These are phyloP conservation scores for Sclerotinia glacialis DNA, from an alignment of 2,329 filamentous ascomycete genomes.

Conservation along the genomic window DNA sequence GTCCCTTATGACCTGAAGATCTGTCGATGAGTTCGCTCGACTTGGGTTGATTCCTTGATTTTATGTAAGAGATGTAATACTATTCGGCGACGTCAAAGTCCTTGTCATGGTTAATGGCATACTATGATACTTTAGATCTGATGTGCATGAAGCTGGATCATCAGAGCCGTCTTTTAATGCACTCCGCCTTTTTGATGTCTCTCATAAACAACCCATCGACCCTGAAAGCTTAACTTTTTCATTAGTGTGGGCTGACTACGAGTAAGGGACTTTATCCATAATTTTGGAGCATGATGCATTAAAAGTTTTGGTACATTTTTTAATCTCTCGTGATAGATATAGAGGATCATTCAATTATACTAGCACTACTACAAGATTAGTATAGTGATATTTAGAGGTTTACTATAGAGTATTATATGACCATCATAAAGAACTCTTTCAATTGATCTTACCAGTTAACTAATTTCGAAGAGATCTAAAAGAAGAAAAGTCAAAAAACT, in stretches of 20 bases:
- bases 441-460: too few species aligned
- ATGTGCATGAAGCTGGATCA: constrained; percentile 16
- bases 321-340: too few species aligned
- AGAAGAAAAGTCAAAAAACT: too few species aligned
- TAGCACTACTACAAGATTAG: too few species aligned
- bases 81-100: constrained; percentile 9
- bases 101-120: neutral
- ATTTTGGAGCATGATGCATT: neutral
- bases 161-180: constrained; percentile 11
- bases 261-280: neutral
- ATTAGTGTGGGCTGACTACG: neutral
- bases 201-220: neutral
- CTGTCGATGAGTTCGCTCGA: neutral
- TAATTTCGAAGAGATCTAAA: too few species aligned
- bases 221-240: constrained; percentile 12
- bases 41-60: neutral
- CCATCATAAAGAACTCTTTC: too few species aligned
- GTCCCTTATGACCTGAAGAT: constrained; percentile 13
- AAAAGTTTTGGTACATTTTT: too few species aligned
- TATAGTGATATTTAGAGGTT: too few species aligned
- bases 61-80: constrained; percentile 16
- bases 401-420: too few species aligned
- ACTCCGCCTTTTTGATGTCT: constrained; percentile 7
- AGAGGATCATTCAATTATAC: too few species aligned
- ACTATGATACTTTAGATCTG: constrained; percentile 13